A percentile compares a stretch with the other conserved stretches of the same genome.
Conservation (phyloP, 805 yeast genomes). For the Wickerhamiella allomyrinae region DNA sequence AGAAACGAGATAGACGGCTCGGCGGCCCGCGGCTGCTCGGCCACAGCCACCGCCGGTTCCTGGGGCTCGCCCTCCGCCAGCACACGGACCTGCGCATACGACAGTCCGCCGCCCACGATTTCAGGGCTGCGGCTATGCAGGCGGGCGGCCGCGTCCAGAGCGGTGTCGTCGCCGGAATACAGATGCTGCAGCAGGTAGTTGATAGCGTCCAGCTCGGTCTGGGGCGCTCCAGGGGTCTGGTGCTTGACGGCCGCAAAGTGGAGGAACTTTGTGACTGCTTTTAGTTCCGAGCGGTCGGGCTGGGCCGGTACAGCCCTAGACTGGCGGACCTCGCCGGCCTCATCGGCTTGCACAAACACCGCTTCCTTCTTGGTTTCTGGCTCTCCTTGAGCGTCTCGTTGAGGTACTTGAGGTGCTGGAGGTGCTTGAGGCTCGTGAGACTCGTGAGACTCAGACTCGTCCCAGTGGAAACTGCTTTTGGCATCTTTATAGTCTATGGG, state of each 20-base stretch:
- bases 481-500: no score
- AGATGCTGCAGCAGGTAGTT: conserved; percentile 21
- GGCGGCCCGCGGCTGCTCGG: neutral
- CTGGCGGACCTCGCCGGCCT: conserved; percentile 1
- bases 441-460: no score
- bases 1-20: conserved; percentile 7
- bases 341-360: neutral
- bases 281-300: conserved; percentile 15
- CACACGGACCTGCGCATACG: conserved; percentile 3
- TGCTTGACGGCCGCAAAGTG: conserved; percentile 24
- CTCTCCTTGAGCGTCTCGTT: no score
- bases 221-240: conserved; percentile 11
- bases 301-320: conserved; percentile 8
- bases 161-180: conserved; percentile 23
- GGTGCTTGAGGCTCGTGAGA: no score
- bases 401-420: no score
- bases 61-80: conserved; percentile 1
- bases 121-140: conserved; percentile 19
- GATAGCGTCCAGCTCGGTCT: conserved; percentile 19
- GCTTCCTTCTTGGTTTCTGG: no score
- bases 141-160: conserved; percentile 22
- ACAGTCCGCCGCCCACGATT: conserved; percentile 13
- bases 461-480: no score
- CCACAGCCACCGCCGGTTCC: neutral
- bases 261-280: conserved; percentile 19